Evolutionary conservation across 495 filamentous ascomycete genomes (phyloP).

Genomic region (Penicillium malachiteum): DNA sequence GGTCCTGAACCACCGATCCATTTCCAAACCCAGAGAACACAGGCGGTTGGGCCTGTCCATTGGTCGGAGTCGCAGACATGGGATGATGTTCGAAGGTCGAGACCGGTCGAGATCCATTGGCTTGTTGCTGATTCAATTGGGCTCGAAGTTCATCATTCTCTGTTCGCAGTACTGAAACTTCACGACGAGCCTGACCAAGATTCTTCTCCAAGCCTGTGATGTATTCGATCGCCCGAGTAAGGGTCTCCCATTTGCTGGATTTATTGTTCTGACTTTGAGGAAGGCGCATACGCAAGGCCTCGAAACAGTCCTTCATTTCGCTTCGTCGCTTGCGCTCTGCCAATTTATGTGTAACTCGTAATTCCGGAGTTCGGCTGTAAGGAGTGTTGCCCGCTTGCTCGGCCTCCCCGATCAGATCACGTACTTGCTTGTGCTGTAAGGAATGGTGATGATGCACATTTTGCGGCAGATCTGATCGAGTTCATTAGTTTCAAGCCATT

Average conservation of each 20-base stretch:
- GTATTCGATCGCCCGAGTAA: constrained; percentile 61
- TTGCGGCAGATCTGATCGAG: constrained; percentile 41
- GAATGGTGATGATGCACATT: constrained; percentile 66
- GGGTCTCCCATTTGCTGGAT: constrained; percentile 97
- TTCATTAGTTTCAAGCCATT: constrained; percentile 12
- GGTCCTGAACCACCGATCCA: constrained; percentile 38
- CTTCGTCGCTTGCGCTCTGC: constrained; percentile 93
- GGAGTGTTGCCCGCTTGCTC: constrained; percentile 56
- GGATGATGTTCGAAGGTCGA: constrained; percentile 44
- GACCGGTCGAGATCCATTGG: constrained; percentile 38
- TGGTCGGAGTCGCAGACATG: constrained; percentile 36
- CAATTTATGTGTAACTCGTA: constrained; percentile 93
- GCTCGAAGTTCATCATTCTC: constrained; percentile 50
- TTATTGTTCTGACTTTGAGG: constrained; percentile 87
- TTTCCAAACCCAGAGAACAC: constrained; percentile 36
- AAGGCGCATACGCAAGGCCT: constrained; percentile 75
- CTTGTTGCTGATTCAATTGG: constrained; percentile 52
- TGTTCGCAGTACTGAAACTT: constrained; percentile 52
- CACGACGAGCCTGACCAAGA: constrained; percentile 28
- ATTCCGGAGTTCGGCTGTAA: constrained; percentile 91
- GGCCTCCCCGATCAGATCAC: constrained; percentile 62
- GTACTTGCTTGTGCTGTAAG: constrained; percentile 71
- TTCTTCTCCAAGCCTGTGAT: constrained; percentile 40
- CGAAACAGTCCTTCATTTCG: constrained; percentile 98
- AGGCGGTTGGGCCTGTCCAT: constrained; percentile 35